Conservation (phyloP, 306 rosid species). For the Cyamopsis tetragonoloba region DNA sequence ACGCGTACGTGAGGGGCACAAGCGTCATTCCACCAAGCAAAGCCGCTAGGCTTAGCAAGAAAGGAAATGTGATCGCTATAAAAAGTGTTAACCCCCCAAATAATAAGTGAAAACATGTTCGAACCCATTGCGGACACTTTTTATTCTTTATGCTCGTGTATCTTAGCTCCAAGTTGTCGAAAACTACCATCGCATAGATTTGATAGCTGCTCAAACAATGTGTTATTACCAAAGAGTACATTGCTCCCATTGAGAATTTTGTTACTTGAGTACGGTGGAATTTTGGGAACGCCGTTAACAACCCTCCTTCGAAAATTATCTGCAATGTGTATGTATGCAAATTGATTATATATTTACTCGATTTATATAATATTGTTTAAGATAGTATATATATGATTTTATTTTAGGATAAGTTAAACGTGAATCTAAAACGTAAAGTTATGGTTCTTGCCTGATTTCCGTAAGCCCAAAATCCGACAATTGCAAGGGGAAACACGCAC, state of each 20-base stretch:
- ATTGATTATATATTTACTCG: neutral
- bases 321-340: constrained; percentile 8
- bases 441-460: constrained; percentile 52
- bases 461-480: constrained; percentile 69
- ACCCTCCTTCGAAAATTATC: constrained; percentile 38
- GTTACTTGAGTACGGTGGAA: constrained; percentile 36
- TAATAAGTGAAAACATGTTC: constrained; percentile 34
- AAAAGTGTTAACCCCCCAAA: constrained; percentile 55
- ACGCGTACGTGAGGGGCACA: constrained; percentile 56
- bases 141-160: constrained; percentile 43
- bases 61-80: constrained; percentile 54
- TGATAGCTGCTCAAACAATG: constrained; percentile 53
- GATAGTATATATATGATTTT: too few species aligned
- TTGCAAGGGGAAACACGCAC: constrained; percentile 54
- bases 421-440: too few species aligned
- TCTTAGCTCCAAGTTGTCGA: constrained; percentile 54
- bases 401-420: too few species aligned
- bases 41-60: constrained; percentile 45
- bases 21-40: constrained; percentile 49
- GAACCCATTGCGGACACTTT: constrained; percentile 32
- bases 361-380: too few species aligned
- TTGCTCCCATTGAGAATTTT: constrained; percentile 34
- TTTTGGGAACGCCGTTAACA: constrained; percentile 38
- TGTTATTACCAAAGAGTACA: constrained; percentile 37
- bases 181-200: constrained; percentile 55